Evolutionary conservation across 2,329 filamentous ascomycete species (phyloP), one percentile per base, ranked within the genome.

Genomic region (Xylaria hypoxylon): DNA sequence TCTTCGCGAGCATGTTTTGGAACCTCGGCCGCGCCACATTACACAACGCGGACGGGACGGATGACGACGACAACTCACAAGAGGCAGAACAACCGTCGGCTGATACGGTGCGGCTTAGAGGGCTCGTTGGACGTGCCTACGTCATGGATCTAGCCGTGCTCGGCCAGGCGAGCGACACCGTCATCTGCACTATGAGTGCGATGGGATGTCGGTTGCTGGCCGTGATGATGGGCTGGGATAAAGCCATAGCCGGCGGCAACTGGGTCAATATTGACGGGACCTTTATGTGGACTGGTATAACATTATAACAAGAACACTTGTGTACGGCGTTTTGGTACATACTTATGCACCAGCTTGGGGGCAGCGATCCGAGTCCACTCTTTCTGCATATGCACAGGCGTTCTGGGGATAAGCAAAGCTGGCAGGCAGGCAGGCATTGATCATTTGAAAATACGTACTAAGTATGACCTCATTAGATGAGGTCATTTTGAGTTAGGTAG

Each of bases 151-250:
- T 96, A 62, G 88, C 90, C 0, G 90, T 96, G 26, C 81, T 96
- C 50, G 87, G 89, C 0, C 83, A 85, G 31, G 86, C 87, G 17
- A 88, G 86, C 62, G 92, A 96, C 76, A 85, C 83, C 13, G 84
- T 96, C 7, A 85, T 97, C 1, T 97, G 93, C 74, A 91, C 89
- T 2, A 90, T 94, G 26, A 92, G 90, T 72, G 87, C 89, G 38
- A 87, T 85, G 79, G 88, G 87, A 0, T 97, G 93, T 77, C 86
- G 92, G 24, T 74, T 96, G 59, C 77, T 96, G 68, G 93, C 87
- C 2, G 92, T 97, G 45, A 94, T 96, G 90, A 89, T 96, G 88
- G 93, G 93, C 0, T 94, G 92, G 92, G 90, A 94, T 42, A 84
- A 83, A 33, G 88, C 86, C 5, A 84, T 93, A 67, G 81, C 82